Percentiles rank a stretch among this genome's conserved stretches.
Evolutionary conservation across 2,329 filamentous ascomycete genomes (phyloP).

Genomic region (Sclerotinia nivalis): DNA sequence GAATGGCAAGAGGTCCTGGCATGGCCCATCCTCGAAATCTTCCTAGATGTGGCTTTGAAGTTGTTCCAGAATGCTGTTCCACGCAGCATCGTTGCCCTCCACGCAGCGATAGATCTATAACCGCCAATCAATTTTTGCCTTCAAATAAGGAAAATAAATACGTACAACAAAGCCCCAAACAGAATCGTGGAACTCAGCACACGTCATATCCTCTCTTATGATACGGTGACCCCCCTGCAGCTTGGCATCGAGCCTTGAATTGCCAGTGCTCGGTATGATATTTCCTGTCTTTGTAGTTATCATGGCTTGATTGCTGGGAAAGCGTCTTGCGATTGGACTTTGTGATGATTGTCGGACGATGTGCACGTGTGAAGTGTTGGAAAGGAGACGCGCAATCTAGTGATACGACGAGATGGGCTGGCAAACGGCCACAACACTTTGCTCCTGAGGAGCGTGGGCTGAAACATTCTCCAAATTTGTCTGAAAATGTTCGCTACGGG

Average conservation of each 20-base stretch:
- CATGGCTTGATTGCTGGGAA: neutral
- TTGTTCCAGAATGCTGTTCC: slow-evolving; percentile 20
- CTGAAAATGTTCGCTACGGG: no score
- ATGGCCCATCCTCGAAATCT: slow-evolving; percentile 6
- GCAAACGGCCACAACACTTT: no score
- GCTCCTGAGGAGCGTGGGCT: no score
- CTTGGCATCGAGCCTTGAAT: slow-evolving; percentile 17
- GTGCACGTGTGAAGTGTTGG: neutral
- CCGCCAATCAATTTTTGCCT: slow-evolving; percentile 7
- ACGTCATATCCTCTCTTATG: slow-evolving; percentile 19
- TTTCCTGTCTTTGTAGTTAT: neutral
- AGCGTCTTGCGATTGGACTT: neutral
- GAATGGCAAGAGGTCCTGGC: neutral
- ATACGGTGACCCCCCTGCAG: slow-evolving; percentile 16
- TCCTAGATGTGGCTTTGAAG: slow-evolving; percentile 13
- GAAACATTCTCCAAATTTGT: no score
- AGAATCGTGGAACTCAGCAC: slow-evolving; percentile 44
- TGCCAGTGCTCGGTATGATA: slow-evolving; percentile 16
- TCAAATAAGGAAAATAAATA: slow-evolving; percentile 19
- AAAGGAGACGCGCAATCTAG: no score
- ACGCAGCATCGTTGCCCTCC: slow-evolving; percentile 5
- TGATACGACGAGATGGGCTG: no score
- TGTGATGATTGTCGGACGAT: neutral
- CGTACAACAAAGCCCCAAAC: slow-evolving; percentile 14
- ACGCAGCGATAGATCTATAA: slow-evolving; percentile 19